Evolutionary conservation across 2,329 filamentous ascomycete species (phyloP).

Genomic region (Aureobasidium sp.): DNA sequence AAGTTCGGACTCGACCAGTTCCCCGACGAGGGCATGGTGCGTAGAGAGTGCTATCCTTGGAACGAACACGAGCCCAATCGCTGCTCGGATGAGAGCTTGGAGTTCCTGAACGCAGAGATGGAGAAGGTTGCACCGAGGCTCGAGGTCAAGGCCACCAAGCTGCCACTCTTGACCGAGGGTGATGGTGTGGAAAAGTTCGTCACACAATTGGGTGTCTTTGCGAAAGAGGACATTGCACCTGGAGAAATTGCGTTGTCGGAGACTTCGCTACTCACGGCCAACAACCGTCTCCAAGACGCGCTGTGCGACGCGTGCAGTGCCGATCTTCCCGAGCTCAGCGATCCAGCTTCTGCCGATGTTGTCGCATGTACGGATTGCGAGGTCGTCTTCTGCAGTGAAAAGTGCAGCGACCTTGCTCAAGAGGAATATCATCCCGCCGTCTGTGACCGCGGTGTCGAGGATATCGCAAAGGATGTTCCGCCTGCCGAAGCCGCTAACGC

Average conservation of each 20-base stretch:
- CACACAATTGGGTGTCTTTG: slow-evolving; percentile 84
- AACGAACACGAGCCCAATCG: slow-evolving; percentile 52
- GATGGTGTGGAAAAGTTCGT: slow-evolving; percentile 33
- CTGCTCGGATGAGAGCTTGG: slow-evolving; percentile 46
- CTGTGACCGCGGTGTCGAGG: slow-evolving; percentile 47
- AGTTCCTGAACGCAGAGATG: slow-evolving; percentile 63
- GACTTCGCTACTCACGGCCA: slow-evolving; percentile 78
- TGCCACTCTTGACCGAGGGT: slow-evolving; percentile 55
- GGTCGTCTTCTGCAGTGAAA: slow-evolving; percentile 52
- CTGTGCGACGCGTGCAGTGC: slow-evolving; percentile 84
- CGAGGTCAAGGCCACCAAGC: slow-evolving; percentile 63
- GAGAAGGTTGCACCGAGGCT: slow-evolving; percentile 66
- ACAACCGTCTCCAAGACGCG: slow-evolving; percentile 76
- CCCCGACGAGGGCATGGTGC: slow-evolving; percentile 61
- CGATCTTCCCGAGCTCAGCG: slow-evolving; percentile 47
- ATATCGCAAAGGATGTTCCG: slow-evolving; percentile 49
- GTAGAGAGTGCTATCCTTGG: slow-evolving; percentile 57
- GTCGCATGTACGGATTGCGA: slow-evolving; percentile 47
- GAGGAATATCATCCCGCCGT: slow-evolving; percentile 49
- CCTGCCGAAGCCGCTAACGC: slow-evolving; percentile 50
- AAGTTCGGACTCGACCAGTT: slow-evolving; percentile 36
- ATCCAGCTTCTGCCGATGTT: slow-evolving; percentile 17
- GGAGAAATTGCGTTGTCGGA: slow-evolving; percentile 73
- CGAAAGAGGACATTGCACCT: slow-evolving; percentile 66
- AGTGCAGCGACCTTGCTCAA: slow-evolving; percentile 48